Conservation (phyloP, 208 protist species). For the Leishmania braziliensis region DNA sequence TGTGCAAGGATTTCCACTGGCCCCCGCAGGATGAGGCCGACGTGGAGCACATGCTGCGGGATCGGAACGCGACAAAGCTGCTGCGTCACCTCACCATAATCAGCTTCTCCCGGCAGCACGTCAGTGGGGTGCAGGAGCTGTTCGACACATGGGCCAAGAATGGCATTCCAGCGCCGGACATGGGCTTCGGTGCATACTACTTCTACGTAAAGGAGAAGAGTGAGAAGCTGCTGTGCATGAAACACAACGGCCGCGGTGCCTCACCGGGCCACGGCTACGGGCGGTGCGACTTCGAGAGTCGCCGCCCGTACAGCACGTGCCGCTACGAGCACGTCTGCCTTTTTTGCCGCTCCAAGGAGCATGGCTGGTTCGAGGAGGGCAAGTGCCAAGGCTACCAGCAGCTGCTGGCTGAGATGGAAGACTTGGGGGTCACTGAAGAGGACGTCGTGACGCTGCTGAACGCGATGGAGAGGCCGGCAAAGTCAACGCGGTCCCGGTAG, state of each 20-base stretch:
- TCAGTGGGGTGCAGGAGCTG: constrained; percentile 50
- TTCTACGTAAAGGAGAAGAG: constrained; percentile 73
- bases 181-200: constrained; percentile 79
- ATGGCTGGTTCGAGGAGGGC: constrained; percentile 82
- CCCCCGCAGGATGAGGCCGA: constrained; percentile 47
- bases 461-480: constrained; percentile 50
- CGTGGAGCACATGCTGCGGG: constrained; percentile 46
- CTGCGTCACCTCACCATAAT: constrained; percentile 68
- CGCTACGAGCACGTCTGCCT: constrained; percentile 80
- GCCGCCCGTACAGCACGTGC: constrained; percentile 62
- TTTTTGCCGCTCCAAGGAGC: constrained; percentile 67
- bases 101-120: constrained; percentile 55
- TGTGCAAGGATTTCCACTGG: constrained; percentile 38
- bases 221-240: constrained; percentile 67
- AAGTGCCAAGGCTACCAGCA: constrained; percentile 65
- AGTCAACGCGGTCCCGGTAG: constrained; percentile 16
- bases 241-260: constrained; percentile 71
- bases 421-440: constrained; percentile 53
- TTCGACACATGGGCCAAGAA: constrained; percentile 68
- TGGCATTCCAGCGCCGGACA: constrained; percentile 64
- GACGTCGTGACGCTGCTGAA: constrained; percentile 60
- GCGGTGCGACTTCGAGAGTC: constrained; percentile 70
- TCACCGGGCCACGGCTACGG: constrained; percentile 60
- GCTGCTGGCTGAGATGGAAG: constrained; percentile 58
- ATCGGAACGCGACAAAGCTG: constrained; percentile 45